Conservation (phyloP, 257 asterid genomes). For the Solanum acaule region DNA sequence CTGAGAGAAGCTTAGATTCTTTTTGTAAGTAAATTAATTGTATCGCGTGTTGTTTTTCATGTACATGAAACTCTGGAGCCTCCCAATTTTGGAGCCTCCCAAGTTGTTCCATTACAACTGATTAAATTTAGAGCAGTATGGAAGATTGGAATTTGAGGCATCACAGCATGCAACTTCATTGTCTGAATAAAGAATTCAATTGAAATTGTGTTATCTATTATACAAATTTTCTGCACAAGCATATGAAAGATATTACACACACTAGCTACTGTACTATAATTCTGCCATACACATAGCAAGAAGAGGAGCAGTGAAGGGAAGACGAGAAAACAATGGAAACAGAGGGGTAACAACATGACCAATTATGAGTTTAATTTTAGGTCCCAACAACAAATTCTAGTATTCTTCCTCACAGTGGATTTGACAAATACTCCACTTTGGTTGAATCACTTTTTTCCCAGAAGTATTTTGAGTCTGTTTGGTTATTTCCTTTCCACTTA, state of each 20-base stretch:
- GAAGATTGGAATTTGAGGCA: neutral
- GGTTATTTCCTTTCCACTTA: neutral
- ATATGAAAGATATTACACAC: neutral
- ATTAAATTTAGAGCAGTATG: neutral
- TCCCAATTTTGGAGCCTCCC: constrained; percentile 23
- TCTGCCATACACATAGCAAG: neutral
- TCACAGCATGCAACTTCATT: neutral
- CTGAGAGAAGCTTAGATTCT: constrained; percentile 33
- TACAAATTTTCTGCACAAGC: neutral
- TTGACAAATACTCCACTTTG: neutral
- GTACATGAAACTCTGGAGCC: constrained; percentile 18
- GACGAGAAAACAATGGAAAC: neutral
- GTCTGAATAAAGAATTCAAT: neutral
- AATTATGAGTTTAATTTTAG: neutral
- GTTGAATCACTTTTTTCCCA: neutral
- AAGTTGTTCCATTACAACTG: neutral
- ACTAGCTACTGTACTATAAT: neutral
- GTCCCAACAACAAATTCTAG: neutral
- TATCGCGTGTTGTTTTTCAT: neutral
- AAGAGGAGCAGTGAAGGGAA: neutral
- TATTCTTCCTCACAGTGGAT: neutral
- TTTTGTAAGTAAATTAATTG: constrained; percentile 18
- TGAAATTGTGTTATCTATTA: neutral
- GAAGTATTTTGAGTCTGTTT: neutral
- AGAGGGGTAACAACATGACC: neutral